These are phyloP conservation scores for Gaertneriomyces sp. DNA, from an alignment of 192 early-diverging fungal genomes.

Conservation along the genomic window DNA sequence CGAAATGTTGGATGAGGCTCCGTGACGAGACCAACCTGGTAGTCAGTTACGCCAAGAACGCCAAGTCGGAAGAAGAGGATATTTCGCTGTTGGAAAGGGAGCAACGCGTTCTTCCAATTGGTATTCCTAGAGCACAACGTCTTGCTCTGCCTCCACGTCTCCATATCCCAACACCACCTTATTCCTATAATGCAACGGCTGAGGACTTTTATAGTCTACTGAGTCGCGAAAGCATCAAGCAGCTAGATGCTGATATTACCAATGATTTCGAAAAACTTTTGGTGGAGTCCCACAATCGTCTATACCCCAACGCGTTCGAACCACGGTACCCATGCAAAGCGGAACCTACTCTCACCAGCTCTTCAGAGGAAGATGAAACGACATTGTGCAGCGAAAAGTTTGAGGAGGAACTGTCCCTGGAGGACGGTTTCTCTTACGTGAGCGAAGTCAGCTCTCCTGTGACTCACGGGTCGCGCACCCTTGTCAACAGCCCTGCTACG, in stretches of 20 bases:
- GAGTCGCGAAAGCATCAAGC: conserved; percentile 10
- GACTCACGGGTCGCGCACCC: background rate
- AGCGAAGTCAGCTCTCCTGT: conserved; percentile 1
- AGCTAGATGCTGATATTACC: conserved; percentile 23
- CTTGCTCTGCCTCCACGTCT: background rate
- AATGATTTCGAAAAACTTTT: conserved; percentile 22
- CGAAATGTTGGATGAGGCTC: conserved; percentile 12
- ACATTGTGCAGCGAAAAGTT: background rate
- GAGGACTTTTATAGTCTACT: conserved; percentile 21
- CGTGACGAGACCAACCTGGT: conserved; percentile 35
- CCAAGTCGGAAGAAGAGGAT: conserved; percentile 20
- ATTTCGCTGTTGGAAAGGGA: background rate
- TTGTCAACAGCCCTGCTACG: conserved; percentile 4
- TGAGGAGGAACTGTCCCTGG: background rate
- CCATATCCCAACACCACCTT: background rate
- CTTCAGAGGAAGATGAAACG: conserved; percentile 2
- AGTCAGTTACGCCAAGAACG: conserved; percentile 35
- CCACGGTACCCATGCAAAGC: background rate
- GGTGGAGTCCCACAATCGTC: conserved; percentile 16
- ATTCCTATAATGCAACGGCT: background rate
- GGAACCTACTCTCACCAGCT: background rate
- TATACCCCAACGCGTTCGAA: conserved; percentile 14
- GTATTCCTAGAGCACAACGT: no score
- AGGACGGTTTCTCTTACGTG: conserved; percentile 1
- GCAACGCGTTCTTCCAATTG: background rate